Evolutionary conservation across 2,329 filamentous ascomycete species (phyloP), one percentile per base, ranked within the genome.

Genomic region (Nemania serpens): DNA sequence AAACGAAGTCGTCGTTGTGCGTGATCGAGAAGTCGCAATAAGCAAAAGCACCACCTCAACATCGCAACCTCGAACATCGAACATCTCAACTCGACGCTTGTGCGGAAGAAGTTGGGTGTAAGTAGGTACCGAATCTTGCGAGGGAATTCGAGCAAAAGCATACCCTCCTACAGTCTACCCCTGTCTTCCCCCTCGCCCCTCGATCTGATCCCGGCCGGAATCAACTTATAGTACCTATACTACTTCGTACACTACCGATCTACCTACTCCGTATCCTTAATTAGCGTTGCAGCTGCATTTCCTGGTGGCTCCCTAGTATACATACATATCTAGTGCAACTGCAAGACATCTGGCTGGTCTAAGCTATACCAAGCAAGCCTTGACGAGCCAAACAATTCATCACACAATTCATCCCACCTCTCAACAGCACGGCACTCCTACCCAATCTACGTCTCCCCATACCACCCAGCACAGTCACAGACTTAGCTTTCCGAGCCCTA

Each of bases 161-260:
- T 3, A 29, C 25, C 4, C 25, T 29, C 3, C 25, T 7, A 3
- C 25, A 4, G 25, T 29, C 25, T 29, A n/a, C n/a, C n/a, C n/a
- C n/a, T n/a, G n/a, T 52, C 63, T 64, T 56, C 62, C 15, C 47
- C 59, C 68, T 62, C 64, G 61, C 64, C 62, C 57, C 65, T 64
- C 63, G 62, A 64, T 65, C 64, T 51, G 62, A 65, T 64, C 39
- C 69, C 68, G 61, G 66, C 63, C 57, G 65, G 71, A 68, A 68
- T 71, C 71, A 70, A 68, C 67, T 61, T 70, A 13, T 39, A n/a
- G 36, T 67, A 68, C 71, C 72, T 73, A 52, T 55, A 11, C 50
- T 62, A 43, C 53, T 50, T 9, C 43, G 22, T 64, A 62, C 52
- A 65, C 61, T 62, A 58, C 42, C 57, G 59, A 47, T 47, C 59